Base-by-base conservation (phyloP, 2,329 filamentous ascomycete species). In the Hymenoscyphus infarciens region DNA sequence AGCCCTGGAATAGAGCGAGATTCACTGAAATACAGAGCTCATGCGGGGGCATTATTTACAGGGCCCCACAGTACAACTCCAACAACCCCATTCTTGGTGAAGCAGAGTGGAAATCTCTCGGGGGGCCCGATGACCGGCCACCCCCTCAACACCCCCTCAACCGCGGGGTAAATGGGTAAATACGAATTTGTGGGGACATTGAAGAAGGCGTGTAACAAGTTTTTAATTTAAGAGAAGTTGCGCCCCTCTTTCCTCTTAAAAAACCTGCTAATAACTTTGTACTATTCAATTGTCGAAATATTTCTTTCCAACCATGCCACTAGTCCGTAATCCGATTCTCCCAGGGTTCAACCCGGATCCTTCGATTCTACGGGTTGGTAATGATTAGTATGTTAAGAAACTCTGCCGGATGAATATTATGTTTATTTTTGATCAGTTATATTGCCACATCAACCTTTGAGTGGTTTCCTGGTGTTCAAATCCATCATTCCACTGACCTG, bases 301-400 rank as follows among this genome's bases (percentile, higher is more conserved):
- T 15, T 22, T 22, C 19, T 49, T 49, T 55, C 29, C 25, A 19
- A 55, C 59, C 29, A 66, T 66, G 65, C 63, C 65, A 29, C 54
- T 45, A 27, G 56, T 65, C n/a, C 49, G 56, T 35, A 66, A 66
- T 42, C 65, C 65, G 56, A 81, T 84, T 22, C 74, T 84, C 35
- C 77, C 81, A 1, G 82, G 82, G 16, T 83, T 81, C 71, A 83
- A 84, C 62, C 78, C 82, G 13, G 82, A 84, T 66, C 81, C 82
- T 0, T 82, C 81, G 0, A 78, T 84, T 45, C 66, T 83, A 11
- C 75, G 81, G 2, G 79, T 83, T 22, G 75, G 75, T 7, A 67
- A 76, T 52, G 79, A 82, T 67, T 84, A 80, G 69, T 49, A 49
- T 49, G n/a, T 49, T 22, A 8, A 22, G n/a, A 11, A 49, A 11